These are phyloP conservation scores for Monsonia emarginata DNA, from an alignment of 441 rosid genomes.

Conservation along the genomic window DNA sequence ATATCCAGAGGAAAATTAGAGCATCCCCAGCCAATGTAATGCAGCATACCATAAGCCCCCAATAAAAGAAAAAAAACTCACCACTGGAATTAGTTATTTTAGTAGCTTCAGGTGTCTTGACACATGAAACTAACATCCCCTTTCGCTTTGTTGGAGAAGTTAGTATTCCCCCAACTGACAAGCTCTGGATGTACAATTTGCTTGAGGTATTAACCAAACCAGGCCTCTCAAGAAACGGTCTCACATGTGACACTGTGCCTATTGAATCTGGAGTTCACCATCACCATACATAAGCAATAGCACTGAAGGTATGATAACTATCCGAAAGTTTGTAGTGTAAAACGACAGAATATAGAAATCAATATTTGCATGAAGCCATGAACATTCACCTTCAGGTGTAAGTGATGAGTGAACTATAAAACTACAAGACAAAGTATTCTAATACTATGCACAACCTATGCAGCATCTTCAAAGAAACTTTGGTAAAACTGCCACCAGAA, in stretches of 20 bases:
- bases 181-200: constrained; percentile 26
- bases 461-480: not conserved
- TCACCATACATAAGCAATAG: constrained; percentile 4
- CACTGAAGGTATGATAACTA: not conserved
- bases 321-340: not conserved
- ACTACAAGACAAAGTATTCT: not conserved
- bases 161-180: constrained; percentile 21
- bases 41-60: not conserved
- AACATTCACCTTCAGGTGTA: not conserved
- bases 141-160: constrained; percentile 21
- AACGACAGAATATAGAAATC: not conserved
- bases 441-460: not conserved
- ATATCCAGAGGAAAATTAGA: not conserved
- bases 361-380: not conserved
- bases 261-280: constrained; percentile 29
- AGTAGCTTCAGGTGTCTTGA: constrained; percentile 42
- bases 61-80: constrained; percentile 21
- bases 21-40: not conserved
- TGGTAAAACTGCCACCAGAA: not conserved
- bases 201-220: constrained; percentile 23
- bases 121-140: constrained; percentile 26
- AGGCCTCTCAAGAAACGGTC: constrained; percentile 21
- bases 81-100: constrained; percentile 39
- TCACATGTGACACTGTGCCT: constrained; percentile 24
- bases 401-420: not conserved